Percentiles rank a stretch among this genome's conserved stretches.
These are phyloP conservation scores for Drechmeria coniospora DNA, from an alignment of 2,329 filamentous ascomycete species.

Conservation along the genomic window DNA sequence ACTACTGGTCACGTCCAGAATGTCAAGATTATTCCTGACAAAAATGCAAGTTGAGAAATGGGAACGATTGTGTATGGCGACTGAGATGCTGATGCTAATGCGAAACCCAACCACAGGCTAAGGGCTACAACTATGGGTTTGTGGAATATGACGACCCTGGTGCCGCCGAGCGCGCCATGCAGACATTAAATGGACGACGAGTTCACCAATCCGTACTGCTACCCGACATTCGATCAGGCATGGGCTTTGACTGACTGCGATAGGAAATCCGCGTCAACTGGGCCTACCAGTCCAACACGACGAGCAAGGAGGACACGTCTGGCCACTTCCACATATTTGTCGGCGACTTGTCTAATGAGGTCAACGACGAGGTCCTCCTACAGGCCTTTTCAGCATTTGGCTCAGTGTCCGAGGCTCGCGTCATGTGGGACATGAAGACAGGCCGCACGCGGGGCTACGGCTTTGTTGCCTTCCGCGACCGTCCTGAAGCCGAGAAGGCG, in stretches of 20 bases:
- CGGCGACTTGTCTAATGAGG: constrained; percentile 92
- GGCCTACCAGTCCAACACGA: constrained; percentile 94
- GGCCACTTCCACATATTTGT: constrained; percentile 99
- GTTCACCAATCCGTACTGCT: constrained; percentile 78
- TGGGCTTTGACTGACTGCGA: not conserved
- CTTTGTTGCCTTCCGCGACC: constrained; percentile 93
- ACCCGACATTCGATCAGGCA: not conserved
- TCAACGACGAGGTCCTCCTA: constrained; percentile 87
- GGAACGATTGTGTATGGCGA: constrained; percentile 3
- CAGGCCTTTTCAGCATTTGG: constrained; percentile 96
- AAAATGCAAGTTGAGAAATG: constrained; percentile 62
- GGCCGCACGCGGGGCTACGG: constrained; percentile 93
- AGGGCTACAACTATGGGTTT: constrained; percentile 98
- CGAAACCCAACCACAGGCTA: too few relatives aligned
- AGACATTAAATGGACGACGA: constrained; percentile 84
- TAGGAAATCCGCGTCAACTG: constrained; percentile 98
- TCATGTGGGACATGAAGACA: constrained; percentile 99
- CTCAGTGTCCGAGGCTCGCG: constrained; percentile 87
- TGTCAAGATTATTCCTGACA: constrained; percentile 99
- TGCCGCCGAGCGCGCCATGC: constrained; percentile 92
- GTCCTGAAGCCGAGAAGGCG: constrained; percentile 85
- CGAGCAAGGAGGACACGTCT: constrained; percentile 92
- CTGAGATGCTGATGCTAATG: too few relatives aligned
- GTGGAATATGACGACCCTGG: constrained; percentile 97
- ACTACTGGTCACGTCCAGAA: constrained; percentile 96